These are phyloP conservation scores for Phytophthora capsici DNA, from an alignment of 352 stramenopile genomes.

Conservation along the genomic window DNA sequence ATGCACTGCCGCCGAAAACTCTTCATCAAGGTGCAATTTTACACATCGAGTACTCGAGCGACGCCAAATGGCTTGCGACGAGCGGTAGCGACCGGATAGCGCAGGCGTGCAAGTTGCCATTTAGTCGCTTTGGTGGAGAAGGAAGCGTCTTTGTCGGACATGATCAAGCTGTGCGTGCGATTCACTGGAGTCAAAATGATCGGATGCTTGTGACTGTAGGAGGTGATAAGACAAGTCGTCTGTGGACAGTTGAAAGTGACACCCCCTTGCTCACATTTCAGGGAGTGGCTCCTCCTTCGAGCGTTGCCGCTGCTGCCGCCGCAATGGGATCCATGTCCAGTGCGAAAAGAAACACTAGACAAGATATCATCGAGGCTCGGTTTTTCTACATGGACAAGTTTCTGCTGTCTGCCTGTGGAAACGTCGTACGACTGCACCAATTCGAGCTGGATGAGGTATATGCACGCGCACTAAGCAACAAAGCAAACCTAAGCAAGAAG, in stretches of 20 bases:
- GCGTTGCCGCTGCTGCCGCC: constrained; percentile 35
- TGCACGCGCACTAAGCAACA: constrained; percentile 42
- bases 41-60: constrained; percentile 77
- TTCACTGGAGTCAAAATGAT: constrained; percentile 84
- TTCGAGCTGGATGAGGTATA: constrained; percentile 75
- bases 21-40: constrained; percentile 77
- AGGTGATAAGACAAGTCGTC: constrained; percentile 66
- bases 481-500: constrained; percentile 23
- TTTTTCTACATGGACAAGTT: constrained; percentile 94
- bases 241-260: constrained; percentile 76
- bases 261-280: constrained; percentile 65
- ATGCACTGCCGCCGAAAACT: constrained; percentile 55
- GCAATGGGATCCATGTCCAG: constrained; percentile 40
- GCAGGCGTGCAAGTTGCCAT: constrained; percentile 71
- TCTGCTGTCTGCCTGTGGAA: constrained; percentile 71
- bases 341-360: constrained; percentile 54
- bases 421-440: constrained; percentile 69
- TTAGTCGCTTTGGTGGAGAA: constrained; percentile 72
- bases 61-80: constrained; percentile 78
- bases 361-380: constrained; percentile 67
- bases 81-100: constrained; percentile 68
- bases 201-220: constrained; percentile 73
- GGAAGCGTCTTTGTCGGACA: constrained; percentile 75
- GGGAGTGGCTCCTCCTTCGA: constrained; percentile 39
- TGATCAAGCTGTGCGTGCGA: constrained; percentile 61